Percentiles rank a stretch among this genome's conserved stretches.
Conservation (phyloP, 306 rosid species). For the Castanea mollissima region DNA sequence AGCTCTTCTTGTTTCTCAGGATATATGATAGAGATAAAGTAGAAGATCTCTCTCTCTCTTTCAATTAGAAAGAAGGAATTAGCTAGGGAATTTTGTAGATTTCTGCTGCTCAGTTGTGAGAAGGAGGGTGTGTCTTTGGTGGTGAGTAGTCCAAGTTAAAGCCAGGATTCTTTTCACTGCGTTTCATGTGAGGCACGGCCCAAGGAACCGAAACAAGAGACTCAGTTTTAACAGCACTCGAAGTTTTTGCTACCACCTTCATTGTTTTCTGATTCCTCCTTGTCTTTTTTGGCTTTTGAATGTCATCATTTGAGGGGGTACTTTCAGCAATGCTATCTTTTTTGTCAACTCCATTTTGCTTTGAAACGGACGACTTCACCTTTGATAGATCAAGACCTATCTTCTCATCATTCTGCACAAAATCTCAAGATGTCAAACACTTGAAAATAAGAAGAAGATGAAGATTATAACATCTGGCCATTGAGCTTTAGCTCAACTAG, state of each 20-base stretch:
- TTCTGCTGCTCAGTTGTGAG: constrained; percentile 52
- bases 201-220: constrained; percentile 47
- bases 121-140: constrained; percentile 83
- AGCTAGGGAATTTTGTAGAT: background rate
- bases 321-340: constrained; percentile 6
- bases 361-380: constrained; percentile 3
- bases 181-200: constrained; percentile 56
- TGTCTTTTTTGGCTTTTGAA: constrained; percentile 5
- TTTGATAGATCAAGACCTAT: constrained; percentile 15
- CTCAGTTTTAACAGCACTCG: constrained; percentile 10
- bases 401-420: constrained; percentile 41
- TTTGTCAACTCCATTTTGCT: constrained; percentile 7
- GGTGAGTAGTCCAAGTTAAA: constrained; percentile 68
- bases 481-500: too few species aligned
- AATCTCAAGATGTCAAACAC: background rate
- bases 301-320: constrained; percentile 4
- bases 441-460: background rate
- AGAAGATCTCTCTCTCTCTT: background rate
- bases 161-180: constrained; percentile 48
- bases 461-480: background rate
- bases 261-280: constrained; percentile 11
- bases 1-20: background rate
- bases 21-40: background rate
- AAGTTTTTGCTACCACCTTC: constrained; percentile 1
- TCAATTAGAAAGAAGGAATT: background rate